Conservation (phyloP, 1,284 basidiomycete genomes). For the Marasmius fiardii region DNA sequence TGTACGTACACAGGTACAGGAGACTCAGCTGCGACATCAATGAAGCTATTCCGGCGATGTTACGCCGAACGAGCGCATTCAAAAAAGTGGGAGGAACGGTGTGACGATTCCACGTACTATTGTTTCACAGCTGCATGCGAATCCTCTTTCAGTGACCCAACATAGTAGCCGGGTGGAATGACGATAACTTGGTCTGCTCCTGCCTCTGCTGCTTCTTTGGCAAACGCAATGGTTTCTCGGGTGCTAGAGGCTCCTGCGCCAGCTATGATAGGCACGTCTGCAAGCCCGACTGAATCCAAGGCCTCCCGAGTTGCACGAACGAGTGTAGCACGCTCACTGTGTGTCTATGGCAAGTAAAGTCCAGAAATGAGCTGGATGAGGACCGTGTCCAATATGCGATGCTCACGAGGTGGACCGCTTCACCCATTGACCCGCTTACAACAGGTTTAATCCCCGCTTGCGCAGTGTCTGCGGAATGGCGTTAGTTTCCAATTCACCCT, state of each 20-base stretch:
- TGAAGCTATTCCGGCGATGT: background rate
- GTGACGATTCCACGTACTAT: constrained; percentile 1
- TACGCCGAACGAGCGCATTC: background rate
- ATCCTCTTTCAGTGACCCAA: constrained; percentile 5
- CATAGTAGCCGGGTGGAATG: constrained; percentile 12
- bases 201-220: constrained; percentile 12
- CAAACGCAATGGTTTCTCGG: constrained; percentile 9
- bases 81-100: background rate
- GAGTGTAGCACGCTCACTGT: constrained; percentile 10
- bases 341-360: background rate
- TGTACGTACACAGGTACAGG: constrained; percentile 10
- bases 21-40: constrained; percentile 10
- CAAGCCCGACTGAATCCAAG: constrained; percentile 9
- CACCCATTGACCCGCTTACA: constrained; percentile 11
- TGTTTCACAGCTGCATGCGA: constrained; percentile 8
- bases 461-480: constrained; percentile 2
- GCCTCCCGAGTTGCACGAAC: constrained; percentile 12
- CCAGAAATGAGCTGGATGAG: background rate
- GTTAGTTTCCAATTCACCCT: background rate
- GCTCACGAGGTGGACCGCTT: constrained; percentile 13
- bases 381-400: too few species aligned
- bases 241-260: constrained; percentile 10
- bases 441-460: constrained; percentile 11
- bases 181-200: constrained; percentile 15
- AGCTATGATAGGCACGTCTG: constrained; percentile 7